A percentile compares a stretch with the other conserved stretches of the same genome.
Conservation (phyloP, 768 basidiomycete species). For the Thelephora ganbajun region DNA sequence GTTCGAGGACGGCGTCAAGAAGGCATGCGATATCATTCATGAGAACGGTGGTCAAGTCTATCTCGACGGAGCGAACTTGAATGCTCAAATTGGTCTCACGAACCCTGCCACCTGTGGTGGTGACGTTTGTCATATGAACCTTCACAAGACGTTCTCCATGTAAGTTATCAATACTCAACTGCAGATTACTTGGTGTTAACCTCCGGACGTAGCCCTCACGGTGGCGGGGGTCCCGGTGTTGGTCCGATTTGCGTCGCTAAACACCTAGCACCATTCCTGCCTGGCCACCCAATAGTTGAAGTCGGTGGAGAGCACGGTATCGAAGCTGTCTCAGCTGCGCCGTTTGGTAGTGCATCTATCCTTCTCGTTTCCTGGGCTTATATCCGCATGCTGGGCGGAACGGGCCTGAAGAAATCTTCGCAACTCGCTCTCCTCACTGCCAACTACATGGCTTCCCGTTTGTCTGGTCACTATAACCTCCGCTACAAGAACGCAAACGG, state of each 20-base stretch:
- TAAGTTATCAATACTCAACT: constrained; percentile 20
- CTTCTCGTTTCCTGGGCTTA: constrained; percentile 97
- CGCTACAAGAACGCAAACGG: constrained; percentile 85
- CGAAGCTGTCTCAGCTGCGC: constrained; percentile 80
- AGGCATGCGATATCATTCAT: constrained; percentile 89
- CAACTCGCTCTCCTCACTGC: constrained; percentile 86
- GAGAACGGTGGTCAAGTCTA: constrained; percentile 95
- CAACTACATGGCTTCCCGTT: constrained; percentile 91
- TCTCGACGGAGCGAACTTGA: constrained; percentile 91
- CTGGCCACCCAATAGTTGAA: constrained; percentile 65
- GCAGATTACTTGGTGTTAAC: constrained; percentile 1
- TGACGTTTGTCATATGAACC: constrained; percentile 95
- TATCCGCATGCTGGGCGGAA: constrained; percentile 98
- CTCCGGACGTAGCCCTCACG: constrained; percentile 58
- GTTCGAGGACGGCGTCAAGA: constrained; percentile 82
- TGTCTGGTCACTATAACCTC: constrained; percentile 72
- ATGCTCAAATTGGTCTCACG: constrained; percentile 87
- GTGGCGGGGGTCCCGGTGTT: constrained; percentile 93
- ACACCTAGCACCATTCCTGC: constrained; percentile 91
- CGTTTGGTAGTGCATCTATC: constrained; percentile 91
- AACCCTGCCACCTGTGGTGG: constrained; percentile 92
- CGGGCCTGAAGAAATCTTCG: constrained; percentile 75
- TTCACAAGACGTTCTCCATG: constrained; percentile 98
- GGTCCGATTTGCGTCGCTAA: constrained; percentile 91
- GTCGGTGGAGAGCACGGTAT: constrained; percentile 63